Evolutionary conservation across 2,329 filamentous ascomycete genomes (phyloP), one percentile per base, ranked within the genome.

Genomic region (Colletotrichum spinosum): DNA sequence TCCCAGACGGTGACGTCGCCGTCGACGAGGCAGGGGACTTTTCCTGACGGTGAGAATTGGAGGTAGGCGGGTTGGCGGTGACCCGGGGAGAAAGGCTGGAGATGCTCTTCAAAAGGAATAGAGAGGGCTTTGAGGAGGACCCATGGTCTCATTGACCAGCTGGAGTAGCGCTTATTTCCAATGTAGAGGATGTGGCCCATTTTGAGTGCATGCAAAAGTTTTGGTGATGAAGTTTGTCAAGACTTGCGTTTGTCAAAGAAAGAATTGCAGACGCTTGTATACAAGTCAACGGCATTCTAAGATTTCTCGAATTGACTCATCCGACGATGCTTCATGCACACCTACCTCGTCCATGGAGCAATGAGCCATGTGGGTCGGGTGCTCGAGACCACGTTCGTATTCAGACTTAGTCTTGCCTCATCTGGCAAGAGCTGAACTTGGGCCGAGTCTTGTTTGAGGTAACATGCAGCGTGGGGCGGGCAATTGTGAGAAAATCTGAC

Each of bases 81-180:
- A 44, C 71, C 72, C 1, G 71, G 68, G 53, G 72, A 67, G 67
- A 81, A 77, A 25, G 75, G 65, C 64, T 76, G 71, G 41, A 82
- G 72, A 45, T 76, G 71, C 64, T 82, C 77, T 8, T 75, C 73
- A 59, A 83, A 82, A 44, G 81, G 79, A 50, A 84, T 77, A 49
- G 70, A 60, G 69, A 83, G 78, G 57, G 77, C 75, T 52, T 76
- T 79, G 66, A 84, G 73, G 34, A 84, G 74, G 8, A 84, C 76
- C 80, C 80, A 82, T 3, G 79, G 77, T 42, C 80, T 76, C 74
- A 82, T 78, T 53, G 80, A 82, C 80, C 80, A 82, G 17, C 79
- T 81, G 2, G 79, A 80, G 72, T 82, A 81, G 67, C 80, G 79
- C 57, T 81, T 81, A 70, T 80, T 80, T 35, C 74, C 78, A 68